These are phyloP conservation scores for Vitis labrusca DNA, from an alignment of 164 flowering plant species.

Conservation along the genomic window DNA sequence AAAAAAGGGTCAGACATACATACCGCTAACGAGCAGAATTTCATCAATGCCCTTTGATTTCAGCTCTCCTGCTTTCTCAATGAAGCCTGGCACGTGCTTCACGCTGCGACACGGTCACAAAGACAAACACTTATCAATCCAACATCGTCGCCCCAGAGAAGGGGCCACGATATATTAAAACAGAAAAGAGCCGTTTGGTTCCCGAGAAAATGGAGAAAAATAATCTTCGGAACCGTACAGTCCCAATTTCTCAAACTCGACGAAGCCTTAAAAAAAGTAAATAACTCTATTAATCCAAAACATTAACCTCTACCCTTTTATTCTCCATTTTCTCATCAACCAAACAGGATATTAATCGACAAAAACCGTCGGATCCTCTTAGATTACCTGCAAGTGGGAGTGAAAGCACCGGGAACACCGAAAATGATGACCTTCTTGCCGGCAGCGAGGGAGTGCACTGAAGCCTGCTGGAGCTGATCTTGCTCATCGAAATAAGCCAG, in stretches of 20 bases:
- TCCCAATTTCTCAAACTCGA: no score
- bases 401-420: constrained; percentile 95
- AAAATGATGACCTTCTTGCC: constrained; percentile 84
- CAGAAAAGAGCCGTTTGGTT: neutral
- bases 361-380: neutral
- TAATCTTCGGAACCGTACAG: no score
- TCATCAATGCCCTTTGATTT: constrained; percentile 86
- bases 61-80: constrained; percentile 70
- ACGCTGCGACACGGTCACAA: constrained; percentile 30
- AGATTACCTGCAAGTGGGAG: constrained; percentile 86
- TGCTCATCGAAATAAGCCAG: constrained; percentile 64
- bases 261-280: neutral
- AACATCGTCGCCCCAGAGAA: no score
- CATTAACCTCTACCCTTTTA: no score
- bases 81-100: constrained; percentile 90
- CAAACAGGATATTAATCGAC: neutral
- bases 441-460: constrained; percentile 75
- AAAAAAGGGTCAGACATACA: neutral
- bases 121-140: neutral
- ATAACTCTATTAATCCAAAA: no score
- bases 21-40: constrained; percentile 74
- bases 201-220: no score
- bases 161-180: no score
- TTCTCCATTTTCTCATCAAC: neutral
- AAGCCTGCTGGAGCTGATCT: constrained; percentile 53